Conservation (phyloP, 164 flowering plant genomes). For the Sedum album region DNA sequence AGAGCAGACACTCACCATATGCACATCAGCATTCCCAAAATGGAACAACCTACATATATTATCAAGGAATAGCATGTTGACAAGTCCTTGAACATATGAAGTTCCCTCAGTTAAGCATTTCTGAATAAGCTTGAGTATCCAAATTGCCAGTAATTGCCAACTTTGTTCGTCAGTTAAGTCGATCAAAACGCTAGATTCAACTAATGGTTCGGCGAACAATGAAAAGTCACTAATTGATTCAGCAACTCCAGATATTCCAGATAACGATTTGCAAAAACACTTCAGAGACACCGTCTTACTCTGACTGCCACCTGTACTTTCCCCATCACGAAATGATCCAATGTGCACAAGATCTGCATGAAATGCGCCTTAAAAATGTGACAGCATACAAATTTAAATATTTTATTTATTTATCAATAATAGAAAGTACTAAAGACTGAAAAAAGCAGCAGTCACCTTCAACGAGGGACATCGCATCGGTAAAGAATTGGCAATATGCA, state of each 20-base stretch:
- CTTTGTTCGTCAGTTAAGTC: conserved; percentile 50
- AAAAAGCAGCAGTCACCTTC: conserved; percentile 43
- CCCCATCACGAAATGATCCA: conserved; percentile 33
- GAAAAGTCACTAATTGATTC: conserved; percentile 56
- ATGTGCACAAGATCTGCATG: conserved; percentile 54
- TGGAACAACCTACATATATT: conserved; percentile 66
- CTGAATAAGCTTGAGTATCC: conserved; percentile 63
- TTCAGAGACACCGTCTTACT: conserved; percentile 42
- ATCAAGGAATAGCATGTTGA: conserved; percentile 45
- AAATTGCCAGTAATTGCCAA: conserved; percentile 79
- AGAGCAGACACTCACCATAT: conserved; percentile 51
- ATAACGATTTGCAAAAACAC: conserved; percentile 60
- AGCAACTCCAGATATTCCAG: conserved; percentile 33
- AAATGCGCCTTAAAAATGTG: background rate
- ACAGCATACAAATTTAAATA: background rate
- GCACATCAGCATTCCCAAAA: conserved; percentile 78
- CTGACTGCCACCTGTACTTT: conserved; percentile 16
- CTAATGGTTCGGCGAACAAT: conserved; percentile 42
- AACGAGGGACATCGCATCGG: conserved; percentile 56
- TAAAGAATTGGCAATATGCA: conserved; percentile 73
- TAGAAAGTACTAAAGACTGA: background rate
- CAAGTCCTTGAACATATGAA: conserved; percentile 77
- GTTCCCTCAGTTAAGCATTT: conserved; percentile 90
- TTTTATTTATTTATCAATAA: no score
- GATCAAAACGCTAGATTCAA: conserved; percentile 63